Evolutionary conservation across 768 basidiomycete species (phyloP).

Genomic region (Neoboletus brunneissimus): DNA sequence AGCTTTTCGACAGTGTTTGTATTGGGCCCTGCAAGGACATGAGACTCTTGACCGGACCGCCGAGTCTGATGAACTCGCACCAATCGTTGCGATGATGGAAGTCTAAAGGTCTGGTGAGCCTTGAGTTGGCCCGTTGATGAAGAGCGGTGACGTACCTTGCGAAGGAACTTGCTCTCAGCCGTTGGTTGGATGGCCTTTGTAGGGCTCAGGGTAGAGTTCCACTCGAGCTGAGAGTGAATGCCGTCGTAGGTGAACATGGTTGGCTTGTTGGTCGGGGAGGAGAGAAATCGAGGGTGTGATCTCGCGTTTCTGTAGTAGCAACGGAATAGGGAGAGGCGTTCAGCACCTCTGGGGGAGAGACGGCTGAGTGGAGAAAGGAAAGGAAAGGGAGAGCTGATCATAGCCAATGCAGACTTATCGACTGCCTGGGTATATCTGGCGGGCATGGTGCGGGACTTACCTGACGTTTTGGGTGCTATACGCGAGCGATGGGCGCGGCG

Average conservation of each 20-base stretch:
- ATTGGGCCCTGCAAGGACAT: slow-evolving; percentile 71
- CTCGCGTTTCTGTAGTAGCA: slow-evolving; percentile 7
- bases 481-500: slow-evolving; percentile 6
- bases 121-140: background rate
- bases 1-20: slow-evolving; percentile 91
- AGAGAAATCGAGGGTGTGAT: slow-evolving; percentile 9
- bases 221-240: slow-evolving; percentile 84
- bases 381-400: slow-evolving; percentile 5
- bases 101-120: slow-evolving; percentile 54
- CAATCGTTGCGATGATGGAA: slow-evolving; percentile 97
- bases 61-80: slow-evolving; percentile 40
- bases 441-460: slow-evolving; percentile 18
- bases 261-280: slow-evolving; percentile 8
- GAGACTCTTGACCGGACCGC: background rate
- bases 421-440: slow-evolving; percentile 8
- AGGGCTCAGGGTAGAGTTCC: slow-evolving; percentile 83
- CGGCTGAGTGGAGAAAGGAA: slow-evolving; percentile 18
- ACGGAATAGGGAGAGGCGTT: slow-evolving; percentile 6
- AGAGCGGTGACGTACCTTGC: slow-evolving; percentile 65
- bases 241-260: slow-evolving; percentile 56
- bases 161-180: slow-evolving; percentile 78
- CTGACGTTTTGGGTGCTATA: slow-evolving; percentile 7
- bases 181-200: slow-evolving; percentile 66
- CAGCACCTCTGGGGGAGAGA: slow-evolving; percentile 12
- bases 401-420: slow-evolving; percentile 15